Evolutionary conservation across 2,329 filamentous ascomycete species (phyloP).

Genomic region (Botrytis porri): DNA sequence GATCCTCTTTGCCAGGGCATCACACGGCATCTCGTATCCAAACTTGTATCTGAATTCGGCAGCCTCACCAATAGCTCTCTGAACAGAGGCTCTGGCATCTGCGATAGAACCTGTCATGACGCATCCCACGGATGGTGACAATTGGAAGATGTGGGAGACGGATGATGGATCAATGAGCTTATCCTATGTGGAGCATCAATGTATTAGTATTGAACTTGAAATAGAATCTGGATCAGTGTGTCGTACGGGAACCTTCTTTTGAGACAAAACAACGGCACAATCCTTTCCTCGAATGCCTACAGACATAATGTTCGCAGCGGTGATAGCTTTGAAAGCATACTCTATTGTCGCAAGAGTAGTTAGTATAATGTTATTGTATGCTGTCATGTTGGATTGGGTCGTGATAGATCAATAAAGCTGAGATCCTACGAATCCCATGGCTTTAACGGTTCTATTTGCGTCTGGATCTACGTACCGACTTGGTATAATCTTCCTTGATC

Average conservation of each 20-base stretch:
- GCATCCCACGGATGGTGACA: slow-evolving; percentile 93
- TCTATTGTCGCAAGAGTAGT: slow-evolving; percentile 53
- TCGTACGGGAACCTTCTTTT: slow-evolving; percentile 98
- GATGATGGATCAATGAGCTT: slow-evolving; percentile 98
- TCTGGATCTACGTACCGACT: slow-evolving; percentile 73
- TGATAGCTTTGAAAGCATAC: slow-evolving; percentile 99
- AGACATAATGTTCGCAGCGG: slow-evolving; percentile 97
- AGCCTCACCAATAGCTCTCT: slow-evolving; percentile 90
- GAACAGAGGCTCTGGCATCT: slow-evolving; percentile 89
- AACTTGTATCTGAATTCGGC: slow-evolving; percentile 98
- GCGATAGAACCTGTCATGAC: slow-evolving; percentile 99
- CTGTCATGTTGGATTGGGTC: slow-evolving; percentile 15
- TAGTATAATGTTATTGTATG: slow-evolving; percentile 7
- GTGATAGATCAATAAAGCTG: slow-evolving; percentile 17
- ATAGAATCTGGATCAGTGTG: slow-evolving; percentile 18
- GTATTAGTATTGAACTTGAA: slow-evolving; percentile 27
- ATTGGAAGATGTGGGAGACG: slow-evolving; percentile 94
- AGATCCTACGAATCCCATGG: slow-evolving; percentile 22
- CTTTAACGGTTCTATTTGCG: slow-evolving; percentile 18
- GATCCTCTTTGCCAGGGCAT: slow-evolving; percentile 91
- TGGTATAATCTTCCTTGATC: slow-evolving; percentile 98
- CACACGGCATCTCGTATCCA: slow-evolving; percentile 99
- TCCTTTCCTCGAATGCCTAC: slow-evolving; percentile 94
- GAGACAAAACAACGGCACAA: slow-evolving; percentile 93
- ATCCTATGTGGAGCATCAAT: slow-evolving; percentile 58